Evolutionary conservation across 768 basidiomycete species (phyloP), one percentile per base, ranked within the genome.

Genomic region (Phanerodontia chrysosporium): DNA sequence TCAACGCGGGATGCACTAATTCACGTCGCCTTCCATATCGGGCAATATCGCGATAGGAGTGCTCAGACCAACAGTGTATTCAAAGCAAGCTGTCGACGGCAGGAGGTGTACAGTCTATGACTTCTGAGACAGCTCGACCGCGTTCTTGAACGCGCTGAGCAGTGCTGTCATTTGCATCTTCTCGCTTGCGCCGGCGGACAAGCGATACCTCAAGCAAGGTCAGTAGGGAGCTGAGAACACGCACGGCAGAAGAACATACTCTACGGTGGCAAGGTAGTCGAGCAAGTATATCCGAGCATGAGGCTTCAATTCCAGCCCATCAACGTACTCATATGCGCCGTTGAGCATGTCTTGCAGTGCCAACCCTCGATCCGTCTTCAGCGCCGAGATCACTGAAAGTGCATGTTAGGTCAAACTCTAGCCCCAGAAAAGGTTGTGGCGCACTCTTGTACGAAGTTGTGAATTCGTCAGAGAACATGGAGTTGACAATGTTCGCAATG

Each of bases 381-480:
- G 69, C 1, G 84, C 79, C 4, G 83, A 85, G 49, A 98, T 92
- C 83, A 91, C 96, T 98, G 64, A 3, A 12, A n/a, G n/a, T n/a
- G n/a, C n/a, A n/a, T n/a, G n/a, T n/a, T n/a, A n/a, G n/a, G n/a
- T n/a, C n/a, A n/a, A n/a, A n/a, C n/a, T n/a, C n/a, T n/a, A n/a
- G n/a, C n/a, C n/a, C n/a, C n/a, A 24, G 30, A 25, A 45, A 42
- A 12, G n/a, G n/a, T n/a, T 28, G 42, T 10, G 18, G 71, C 83
- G 42, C 62, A 92, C 92, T 84, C 67, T 86, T 83, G 70, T 95
- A 95, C 18, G 90, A 86, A 0, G 90, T 95, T 1, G 93, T 94
- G 64, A 98, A 98, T 66, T 97, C 95, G 65, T 98, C 95, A 3
- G 88, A 83, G 68, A 98, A 83, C 97, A 99, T 98, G 9, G 90